These are phyloP conservation scores for Alternaria triticina DNA, from an alignment of 2,329 filamentous ascomycete genomes.

Conservation along the genomic window DNA sequence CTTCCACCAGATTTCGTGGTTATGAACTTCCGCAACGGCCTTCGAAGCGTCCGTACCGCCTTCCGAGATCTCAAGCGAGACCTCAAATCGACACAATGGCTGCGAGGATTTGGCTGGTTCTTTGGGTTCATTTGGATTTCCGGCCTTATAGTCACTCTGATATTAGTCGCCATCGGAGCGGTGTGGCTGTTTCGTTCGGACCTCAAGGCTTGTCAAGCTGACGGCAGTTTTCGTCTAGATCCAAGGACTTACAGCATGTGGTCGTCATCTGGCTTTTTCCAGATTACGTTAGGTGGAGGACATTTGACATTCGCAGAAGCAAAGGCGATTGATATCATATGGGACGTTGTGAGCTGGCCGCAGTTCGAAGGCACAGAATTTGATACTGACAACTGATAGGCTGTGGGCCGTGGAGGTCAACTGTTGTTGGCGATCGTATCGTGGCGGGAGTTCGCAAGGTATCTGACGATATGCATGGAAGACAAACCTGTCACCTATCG, in stretches of 20 bases:
- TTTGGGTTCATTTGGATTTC: neutral
- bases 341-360: neutral
- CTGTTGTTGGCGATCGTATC: neutral
- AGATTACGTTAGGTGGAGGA: neutral
- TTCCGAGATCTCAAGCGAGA: neutral
- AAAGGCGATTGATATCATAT: neutral
- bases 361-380: neutral
- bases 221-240: neutral
- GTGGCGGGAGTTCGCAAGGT: neutral
- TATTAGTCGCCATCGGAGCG: neutral
- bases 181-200: neutral
- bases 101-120: neutral
- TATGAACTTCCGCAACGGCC: neutral
- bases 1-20: neutral
- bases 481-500: neutral
- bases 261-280: neutral
- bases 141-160: neutral
- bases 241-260: neutral
- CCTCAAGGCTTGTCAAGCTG: neutral
- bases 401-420: neutral
- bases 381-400: neutral
- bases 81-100: neutral
- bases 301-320: neutral
- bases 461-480: neutral
- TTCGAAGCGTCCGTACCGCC: neutral